Base-by-base conservation (phyloP, 2,329 filamentous ascomycete species). In the Sporothrix variecibatus region DNA sequence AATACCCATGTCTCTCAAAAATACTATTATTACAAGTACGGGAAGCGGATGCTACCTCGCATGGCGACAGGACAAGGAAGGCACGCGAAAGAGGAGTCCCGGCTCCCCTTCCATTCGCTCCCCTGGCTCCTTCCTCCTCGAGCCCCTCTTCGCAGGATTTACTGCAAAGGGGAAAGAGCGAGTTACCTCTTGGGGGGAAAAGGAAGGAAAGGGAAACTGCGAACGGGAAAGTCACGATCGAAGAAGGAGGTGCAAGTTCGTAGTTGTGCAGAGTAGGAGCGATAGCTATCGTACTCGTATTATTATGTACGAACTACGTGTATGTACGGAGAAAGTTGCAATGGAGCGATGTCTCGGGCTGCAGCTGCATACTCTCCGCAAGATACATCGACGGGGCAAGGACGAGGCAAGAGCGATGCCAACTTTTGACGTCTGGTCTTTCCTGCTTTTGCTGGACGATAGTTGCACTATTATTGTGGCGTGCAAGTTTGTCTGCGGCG, bases 41-140 rank as follows among this genome's bases (percentile, higher is more conserved):
- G 69, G 49, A 60, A 71, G 53, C 69, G 69, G 69, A 71, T 60
- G 69, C 69, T 31, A 71, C 69, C 51, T 71, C 67, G 67, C 67
- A 56, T 70, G 67, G 67, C 46, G 20, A 51, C 38, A 60, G 23
- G 67, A 53, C 46, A 31, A 23, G 67, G 67, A 70, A 56, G 20
- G 67, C 67, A 70, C 65, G 65, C 43, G 65, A 69, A 69, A 69
- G 26, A 69, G 65, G 43, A 51, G 43, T 15, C 64, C 65, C 28
- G 28, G 56, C 28, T 28, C 31, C 11, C 34, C 34, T 23, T 43
- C 34, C 8, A 38, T n/a, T 12, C 60, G 17, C 34, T 38, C 31
- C 60, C 34, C 60, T 23, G n/a, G 34, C n/a, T 43, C 60, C 60
- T 65, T 65, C 49, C 65, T 12, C 15, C 40, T 43, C 6, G 43